Conservation (phyloP, 2,329 filamentous ascomycete species). For the Rutstroemia sp. region DNA sequence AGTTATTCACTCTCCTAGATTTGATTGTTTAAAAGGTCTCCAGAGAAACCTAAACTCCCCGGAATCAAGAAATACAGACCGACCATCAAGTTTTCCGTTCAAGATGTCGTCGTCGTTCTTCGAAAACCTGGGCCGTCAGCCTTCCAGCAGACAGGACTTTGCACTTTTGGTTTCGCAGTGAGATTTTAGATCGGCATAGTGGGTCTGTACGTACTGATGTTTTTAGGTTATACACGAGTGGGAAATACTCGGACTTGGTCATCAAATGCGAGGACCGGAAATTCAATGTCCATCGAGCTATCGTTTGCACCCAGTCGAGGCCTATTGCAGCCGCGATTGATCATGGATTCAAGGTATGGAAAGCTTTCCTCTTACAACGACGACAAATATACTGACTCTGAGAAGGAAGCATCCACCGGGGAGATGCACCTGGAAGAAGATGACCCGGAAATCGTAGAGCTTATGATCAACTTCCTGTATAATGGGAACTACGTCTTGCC, state of each 20-base stretch:
- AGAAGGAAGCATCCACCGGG: constrained; percentile 8
- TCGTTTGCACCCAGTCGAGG: constrained; percentile 18
- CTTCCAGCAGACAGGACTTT: background rate
- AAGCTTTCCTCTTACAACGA: no score
- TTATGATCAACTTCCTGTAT: constrained; percentile 10
- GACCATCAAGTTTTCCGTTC: background rate
- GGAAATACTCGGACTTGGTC: constrained; percentile 16
- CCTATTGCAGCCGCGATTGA: constrained; percentile 13
- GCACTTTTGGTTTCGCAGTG: background rate
- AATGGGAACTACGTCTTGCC: background rate
- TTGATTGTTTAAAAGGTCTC: no score
- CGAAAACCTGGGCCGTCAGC: background rate
- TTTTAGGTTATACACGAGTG: background rate
- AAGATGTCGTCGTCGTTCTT: background rate
- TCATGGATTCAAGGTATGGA: constrained; percentile 12
- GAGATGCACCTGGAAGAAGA: constrained; percentile 10
- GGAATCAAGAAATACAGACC: no score
- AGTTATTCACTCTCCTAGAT: no score
- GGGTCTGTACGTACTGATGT: background rate
- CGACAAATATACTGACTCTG: background rate
- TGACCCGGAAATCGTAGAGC: constrained; percentile 6
- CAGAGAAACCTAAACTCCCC: no score
- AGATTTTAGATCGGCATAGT: background rate
- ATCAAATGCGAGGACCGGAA: constrained; percentile 13
- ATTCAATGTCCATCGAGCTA: constrained; percentile 17